A percentile compares a stretch with the other conserved stretches of the same genome.
phyloP scores from a whole-genome alignment of 306 rosid species.

The Cucurbita moschata region DNA sequence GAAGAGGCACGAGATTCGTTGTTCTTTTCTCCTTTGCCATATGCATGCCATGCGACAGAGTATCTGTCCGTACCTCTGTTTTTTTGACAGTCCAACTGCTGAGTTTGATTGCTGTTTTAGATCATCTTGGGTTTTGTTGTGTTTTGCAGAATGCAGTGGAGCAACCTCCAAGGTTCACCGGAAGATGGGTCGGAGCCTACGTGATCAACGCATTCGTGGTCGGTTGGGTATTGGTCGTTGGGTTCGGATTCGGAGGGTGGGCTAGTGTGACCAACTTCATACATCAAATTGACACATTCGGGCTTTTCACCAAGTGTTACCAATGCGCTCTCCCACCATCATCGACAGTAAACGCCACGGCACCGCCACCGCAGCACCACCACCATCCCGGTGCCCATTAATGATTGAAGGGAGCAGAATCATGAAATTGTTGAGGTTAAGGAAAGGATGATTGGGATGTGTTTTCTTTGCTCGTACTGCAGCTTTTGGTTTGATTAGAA shows the following conservation, averaged over 20 bases:
- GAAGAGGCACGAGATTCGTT: constrained; percentile 25
- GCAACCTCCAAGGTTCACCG: constrained; percentile 62
- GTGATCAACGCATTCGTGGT: constrained; percentile 64
- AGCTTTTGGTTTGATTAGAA: not conserved
- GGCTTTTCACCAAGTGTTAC: constrained; percentile 89
- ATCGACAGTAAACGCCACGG: too few relatives aligned
- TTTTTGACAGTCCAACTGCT: not conserved
- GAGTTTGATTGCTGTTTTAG: not conserved
- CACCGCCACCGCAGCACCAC: too few relatives aligned
- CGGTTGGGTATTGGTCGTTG: constrained; percentile 78
- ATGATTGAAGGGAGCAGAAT: not conserved
- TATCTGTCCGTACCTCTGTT: constrained; percentile 14
- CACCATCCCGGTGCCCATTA: constrained; percentile 11
- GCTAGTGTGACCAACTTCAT: constrained; percentile 85
- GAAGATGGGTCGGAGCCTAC: constrained; percentile 76
- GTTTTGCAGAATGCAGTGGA: constrained; percentile 84
- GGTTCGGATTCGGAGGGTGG: constrained; percentile 98
- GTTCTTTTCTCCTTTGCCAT: constrained; percentile 7
- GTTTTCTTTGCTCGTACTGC: not conserved
- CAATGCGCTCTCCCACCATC: constrained; percentile 26
- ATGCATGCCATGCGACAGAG: constrained; percentile 8
- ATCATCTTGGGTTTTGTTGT: not conserved
- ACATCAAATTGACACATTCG: constrained; percentile 81
- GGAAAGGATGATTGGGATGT: not conserved
- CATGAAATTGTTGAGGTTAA: not conserved